These are phyloP conservation scores for Parasarocladium wereldwijsianum DNA, from an alignment of 2,329 filamentous ascomycete genomes.

Conservation along the genomic window DNA sequence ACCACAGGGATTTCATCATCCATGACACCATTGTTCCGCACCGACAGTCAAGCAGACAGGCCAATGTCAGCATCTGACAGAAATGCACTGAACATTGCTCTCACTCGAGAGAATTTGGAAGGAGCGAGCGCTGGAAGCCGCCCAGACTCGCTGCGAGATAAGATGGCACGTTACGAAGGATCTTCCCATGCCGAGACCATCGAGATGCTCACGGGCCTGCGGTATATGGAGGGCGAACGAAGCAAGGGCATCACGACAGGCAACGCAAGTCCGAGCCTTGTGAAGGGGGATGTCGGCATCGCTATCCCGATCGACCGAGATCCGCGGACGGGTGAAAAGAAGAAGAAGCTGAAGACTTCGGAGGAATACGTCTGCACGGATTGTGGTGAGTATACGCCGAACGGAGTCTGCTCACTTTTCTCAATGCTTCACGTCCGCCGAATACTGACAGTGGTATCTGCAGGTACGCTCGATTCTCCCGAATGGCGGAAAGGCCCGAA, in stretches of 20 bases:
- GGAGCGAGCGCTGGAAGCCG: slow-evolving; percentile 45
- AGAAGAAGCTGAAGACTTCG: slow-evolving; percentile 69
- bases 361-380: slow-evolving; percentile 94
- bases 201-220: slow-evolving; percentile 80
- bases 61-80: slow-evolving; percentile 55
- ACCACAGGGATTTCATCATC: slow-evolving; percentile 21
- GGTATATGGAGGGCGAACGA: slow-evolving; percentile 78
- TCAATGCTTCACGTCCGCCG: slow-evolving; percentile 2
- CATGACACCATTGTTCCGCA: slow-evolving; percentile 14
- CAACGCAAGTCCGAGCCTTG: slow-evolving; percentile 62
- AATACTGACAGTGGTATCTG: background rate
- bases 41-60: slow-evolving; percentile 20
- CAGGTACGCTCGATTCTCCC: slow-evolving; percentile 73
- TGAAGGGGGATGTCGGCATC: slow-evolving; percentile 76
- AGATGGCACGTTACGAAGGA: slow-evolving; percentile 71
- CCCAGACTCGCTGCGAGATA: slow-evolving; percentile 67
- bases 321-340: slow-evolving; percentile 57
- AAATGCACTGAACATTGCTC: slow-evolving; percentile 46
- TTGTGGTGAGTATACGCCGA: slow-evolving; percentile 46
- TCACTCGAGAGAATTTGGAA: slow-evolving; percentile 71
- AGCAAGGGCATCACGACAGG: slow-evolving; percentile 81
- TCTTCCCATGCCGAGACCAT: slow-evolving; percentile 71
- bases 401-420: background rate
- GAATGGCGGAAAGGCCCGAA: slow-evolving; percentile 93
- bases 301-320: slow-evolving; percentile 72